Evolutionary conservation across 257 asterid species (phyloP).

Genomic region (Capsicum rhomboideum): DNA sequence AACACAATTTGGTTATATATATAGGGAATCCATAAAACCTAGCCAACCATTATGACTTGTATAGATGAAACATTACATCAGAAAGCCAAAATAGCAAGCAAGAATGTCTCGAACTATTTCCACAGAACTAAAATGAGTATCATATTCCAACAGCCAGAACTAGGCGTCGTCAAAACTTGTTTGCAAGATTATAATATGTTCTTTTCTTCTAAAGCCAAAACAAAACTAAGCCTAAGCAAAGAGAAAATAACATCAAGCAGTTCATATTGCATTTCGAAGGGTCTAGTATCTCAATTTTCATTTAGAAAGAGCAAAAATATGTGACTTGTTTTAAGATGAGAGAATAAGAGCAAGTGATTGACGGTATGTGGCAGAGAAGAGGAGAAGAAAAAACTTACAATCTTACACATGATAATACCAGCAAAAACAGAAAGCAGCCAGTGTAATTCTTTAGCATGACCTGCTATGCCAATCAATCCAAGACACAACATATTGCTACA

Average conservation of each 20-base stretch:
- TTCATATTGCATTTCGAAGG: neutral
- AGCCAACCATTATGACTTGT: neutral
- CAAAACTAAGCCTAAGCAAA: neutral
- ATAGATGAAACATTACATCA: neutral
- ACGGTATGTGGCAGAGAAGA: neutral
- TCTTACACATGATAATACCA: conserved; percentile 81
- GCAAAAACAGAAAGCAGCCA: conserved; percentile 50
- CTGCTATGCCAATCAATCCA: conserved; percentile 27
- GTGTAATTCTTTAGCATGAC: conserved; percentile 45
- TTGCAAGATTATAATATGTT: neutral
- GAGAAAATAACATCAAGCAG: neutral
- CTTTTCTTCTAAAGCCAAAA: neutral
- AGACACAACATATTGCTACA: conserved; percentile 20
- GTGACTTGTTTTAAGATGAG: neutral
- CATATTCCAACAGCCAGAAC: neutral
- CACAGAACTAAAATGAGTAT: neutral
- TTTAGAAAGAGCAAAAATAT: neutral
- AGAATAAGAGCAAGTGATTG: neutral
- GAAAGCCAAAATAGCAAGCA: neutral
- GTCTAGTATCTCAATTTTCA: neutral
- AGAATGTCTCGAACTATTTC: neutral
- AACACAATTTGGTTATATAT: neutral
- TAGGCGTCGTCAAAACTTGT: neutral
- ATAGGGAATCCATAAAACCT: neutral
- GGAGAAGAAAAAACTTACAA: conserved; percentile 34